phyloP scores from a whole-genome alignment of 495 filamentous ascomycete species.

The Annulohypoxylon nitens region DNA sequence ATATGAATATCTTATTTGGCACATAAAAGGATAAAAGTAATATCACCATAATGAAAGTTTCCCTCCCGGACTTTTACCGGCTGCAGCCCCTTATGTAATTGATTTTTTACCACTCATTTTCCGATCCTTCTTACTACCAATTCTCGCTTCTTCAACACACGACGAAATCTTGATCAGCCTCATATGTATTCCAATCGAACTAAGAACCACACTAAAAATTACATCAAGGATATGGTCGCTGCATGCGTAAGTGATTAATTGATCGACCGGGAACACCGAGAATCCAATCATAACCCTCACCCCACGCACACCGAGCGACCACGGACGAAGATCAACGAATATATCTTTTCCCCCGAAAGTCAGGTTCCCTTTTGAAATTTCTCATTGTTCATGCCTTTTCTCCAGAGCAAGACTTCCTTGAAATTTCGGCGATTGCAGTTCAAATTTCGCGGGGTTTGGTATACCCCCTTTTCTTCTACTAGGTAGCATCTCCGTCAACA shows the following conservation, averaged over 20 bases:
- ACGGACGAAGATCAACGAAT: constrained; percentile 2
- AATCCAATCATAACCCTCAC: constrained; percentile 32
- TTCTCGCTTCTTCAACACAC: constrained; percentile 14
- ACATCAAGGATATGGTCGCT: not conserved
- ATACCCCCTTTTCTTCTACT: not conserved
- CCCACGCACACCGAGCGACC: constrained; percentile 21
- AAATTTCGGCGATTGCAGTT: not conserved
- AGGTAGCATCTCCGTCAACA: not conserved
- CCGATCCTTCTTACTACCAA: not conserved
- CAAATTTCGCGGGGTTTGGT: not conserved
- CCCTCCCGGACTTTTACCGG: not conserved
- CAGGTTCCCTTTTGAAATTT: not conserved
- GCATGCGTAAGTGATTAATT: constrained; percentile 28
- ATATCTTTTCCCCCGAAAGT: constrained; percentile 31
- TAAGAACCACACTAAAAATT: constrained; percentile 17
- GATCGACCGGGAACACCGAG: constrained; percentile 41
- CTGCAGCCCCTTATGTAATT: not conserved
- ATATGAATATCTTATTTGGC: not conserved
- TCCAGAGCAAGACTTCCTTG: not conserved
- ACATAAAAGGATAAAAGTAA: not conserved
- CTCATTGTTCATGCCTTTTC: not conserved
- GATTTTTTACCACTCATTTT: not conserved
- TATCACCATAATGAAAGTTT: not conserved
- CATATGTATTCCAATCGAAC: not conserved
- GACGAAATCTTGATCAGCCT: constrained; percentile 26